phyloP scores from a whole-genome alignment of 2,329 filamentous ascomycete genomes.

The Calonectria pteridis region DNA sequence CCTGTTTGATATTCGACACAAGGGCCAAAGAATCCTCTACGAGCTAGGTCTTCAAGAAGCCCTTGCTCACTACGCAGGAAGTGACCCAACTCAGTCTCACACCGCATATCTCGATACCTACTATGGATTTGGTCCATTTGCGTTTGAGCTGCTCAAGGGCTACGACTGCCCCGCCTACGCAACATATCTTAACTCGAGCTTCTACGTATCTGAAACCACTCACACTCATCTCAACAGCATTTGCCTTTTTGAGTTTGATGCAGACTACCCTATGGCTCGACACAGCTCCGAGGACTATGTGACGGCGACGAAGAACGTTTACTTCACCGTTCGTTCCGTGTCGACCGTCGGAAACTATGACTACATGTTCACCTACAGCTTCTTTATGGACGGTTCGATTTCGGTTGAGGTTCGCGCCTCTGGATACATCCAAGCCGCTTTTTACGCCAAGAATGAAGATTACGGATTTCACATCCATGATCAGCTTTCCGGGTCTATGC shows the following conservation, averaged over 20 bases:
- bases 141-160: slow-evolving; percentile 59
- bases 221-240: slow-evolving; percentile 62
- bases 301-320: slow-evolving; percentile 17
- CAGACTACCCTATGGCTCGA: slow-evolving; percentile 62
- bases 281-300: slow-evolving; percentile 20
- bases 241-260: slow-evolving; percentile 67
- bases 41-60: slow-evolving; percentile 69
- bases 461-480: slow-evolving; percentile 52
- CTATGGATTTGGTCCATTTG: slow-evolving; percentile 61
- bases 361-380: slow-evolving; percentile 53
- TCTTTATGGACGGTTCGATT: slow-evolving; percentile 52
- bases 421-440: slow-evolving; percentile 54
- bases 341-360: slow-evolving; percentile 58
- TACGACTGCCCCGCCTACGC: slow-evolving; percentile 66
- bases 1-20: slow-evolving; percentile 65
- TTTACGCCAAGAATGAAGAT: slow-evolving; percentile 49
- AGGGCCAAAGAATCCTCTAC: slow-evolving; percentile 67
- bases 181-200: slow-evolving; percentile 62
- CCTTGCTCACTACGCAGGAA: slow-evolving; percentile 63
- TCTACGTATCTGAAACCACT: slow-evolving; percentile 58
- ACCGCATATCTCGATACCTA: slow-evolving; percentile 61
- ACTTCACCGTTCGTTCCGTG: slow-evolving; percentile 17
- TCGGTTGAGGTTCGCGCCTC: slow-evolving; percentile 56
- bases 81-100: slow-evolving; percentile 60
- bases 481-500: slow-evolving; percentile 53